Conservation (phyloP, 208 protist species). For the Vickermania ingenoplastis region DNA sequence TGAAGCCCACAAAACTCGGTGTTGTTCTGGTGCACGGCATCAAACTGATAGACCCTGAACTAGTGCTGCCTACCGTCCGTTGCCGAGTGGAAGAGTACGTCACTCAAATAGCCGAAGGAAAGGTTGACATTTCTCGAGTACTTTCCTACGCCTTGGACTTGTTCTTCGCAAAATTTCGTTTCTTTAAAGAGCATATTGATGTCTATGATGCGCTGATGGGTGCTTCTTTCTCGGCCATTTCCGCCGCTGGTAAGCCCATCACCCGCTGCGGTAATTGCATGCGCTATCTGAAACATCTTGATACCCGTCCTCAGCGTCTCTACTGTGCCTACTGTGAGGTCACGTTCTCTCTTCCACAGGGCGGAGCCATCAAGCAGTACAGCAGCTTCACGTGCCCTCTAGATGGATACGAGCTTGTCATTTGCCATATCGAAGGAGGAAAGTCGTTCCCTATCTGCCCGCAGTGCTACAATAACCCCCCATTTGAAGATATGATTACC, state of each 20-base stretch:
- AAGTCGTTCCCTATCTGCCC: constrained; percentile 90
- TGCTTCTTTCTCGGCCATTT: constrained; percentile 86
- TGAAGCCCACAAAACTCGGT: constrained; percentile 92
- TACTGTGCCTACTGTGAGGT: constrained; percentile 93
- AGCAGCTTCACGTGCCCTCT: constrained; percentile 82
- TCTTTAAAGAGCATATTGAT: constrained; percentile 89
- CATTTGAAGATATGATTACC: constrained; percentile 59
- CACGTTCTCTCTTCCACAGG: constrained; percentile 83
- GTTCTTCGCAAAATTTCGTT: constrained; percentile 87
- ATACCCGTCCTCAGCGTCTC: constrained; percentile 76
- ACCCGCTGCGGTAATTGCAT: constrained; percentile 89
- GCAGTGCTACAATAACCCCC: constrained; percentile 93
- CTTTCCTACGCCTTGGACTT: constrained; percentile 68
- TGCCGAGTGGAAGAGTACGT: constrained; percentile 90
- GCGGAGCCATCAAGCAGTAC: constrained; percentile 83
- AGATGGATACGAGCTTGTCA: constrained; percentile 90
- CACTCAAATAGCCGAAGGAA: constrained; percentile 86
- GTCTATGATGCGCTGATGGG: constrained; percentile 92
- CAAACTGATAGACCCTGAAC: constrained; percentile 89
- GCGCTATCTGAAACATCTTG: constrained; percentile 84
- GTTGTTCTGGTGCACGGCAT: constrained; percentile 91
- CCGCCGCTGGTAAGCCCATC: constrained; percentile 70
- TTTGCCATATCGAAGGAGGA: constrained; percentile 83
- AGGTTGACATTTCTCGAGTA: constrained; percentile 72
- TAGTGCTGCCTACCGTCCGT: constrained; percentile 89